phyloP scores from a whole-genome alignment of 2,329 filamentous ascomycete species.

The Colletotrichum sp. region DNA sequence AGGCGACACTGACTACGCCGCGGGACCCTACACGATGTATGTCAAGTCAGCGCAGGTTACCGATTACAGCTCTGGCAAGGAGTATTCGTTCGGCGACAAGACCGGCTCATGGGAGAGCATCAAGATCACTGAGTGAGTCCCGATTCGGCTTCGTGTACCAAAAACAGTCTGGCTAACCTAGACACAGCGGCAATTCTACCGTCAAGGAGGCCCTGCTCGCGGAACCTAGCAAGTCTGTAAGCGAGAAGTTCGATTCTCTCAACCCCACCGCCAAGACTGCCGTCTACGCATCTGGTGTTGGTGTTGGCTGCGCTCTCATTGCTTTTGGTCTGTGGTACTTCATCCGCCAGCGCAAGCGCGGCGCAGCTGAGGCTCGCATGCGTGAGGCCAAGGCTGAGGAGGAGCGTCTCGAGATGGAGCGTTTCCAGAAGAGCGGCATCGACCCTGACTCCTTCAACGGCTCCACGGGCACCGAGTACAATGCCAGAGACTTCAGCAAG shows the following conservation, averaged over 20 bases:
- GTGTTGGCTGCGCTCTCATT: constrained; percentile 47
- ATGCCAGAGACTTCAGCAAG: constrained; percentile 34
- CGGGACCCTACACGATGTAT: constrained; percentile 76
- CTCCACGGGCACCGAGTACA: constrained; percentile 40
- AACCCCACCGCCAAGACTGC: constrained; percentile 54
- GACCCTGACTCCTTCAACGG: constrained; percentile 51
- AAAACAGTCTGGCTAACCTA: constrained; percentile 21
- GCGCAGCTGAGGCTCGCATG: constrained; percentile 54
- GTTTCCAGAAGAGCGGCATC: constrained; percentile 51
- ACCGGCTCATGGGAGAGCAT: constrained; percentile 70
- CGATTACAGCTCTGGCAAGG: constrained; percentile 66
- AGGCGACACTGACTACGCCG: constrained; percentile 68
- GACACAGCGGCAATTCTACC: constrained; percentile 61
- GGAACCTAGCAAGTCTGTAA: constrained; percentile 45
- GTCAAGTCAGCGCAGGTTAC: constrained; percentile 64
- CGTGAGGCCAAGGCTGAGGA: constrained; percentile 48
- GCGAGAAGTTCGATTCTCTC: constrained; percentile 61
- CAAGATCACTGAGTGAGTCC: constrained; percentile 41
- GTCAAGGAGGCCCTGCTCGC: constrained; percentile 49
- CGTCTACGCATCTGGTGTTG: constrained; percentile 55
- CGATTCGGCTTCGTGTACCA: background rate
- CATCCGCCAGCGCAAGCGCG: constrained; percentile 58
- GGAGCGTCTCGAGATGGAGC: constrained; percentile 57
- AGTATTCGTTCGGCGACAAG: constrained; percentile 69
- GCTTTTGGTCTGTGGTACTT: constrained; percentile 55